Conservation (phyloP, 2,329 filamentous ascomycete genomes). For the Apiospora koreana region DNA sequence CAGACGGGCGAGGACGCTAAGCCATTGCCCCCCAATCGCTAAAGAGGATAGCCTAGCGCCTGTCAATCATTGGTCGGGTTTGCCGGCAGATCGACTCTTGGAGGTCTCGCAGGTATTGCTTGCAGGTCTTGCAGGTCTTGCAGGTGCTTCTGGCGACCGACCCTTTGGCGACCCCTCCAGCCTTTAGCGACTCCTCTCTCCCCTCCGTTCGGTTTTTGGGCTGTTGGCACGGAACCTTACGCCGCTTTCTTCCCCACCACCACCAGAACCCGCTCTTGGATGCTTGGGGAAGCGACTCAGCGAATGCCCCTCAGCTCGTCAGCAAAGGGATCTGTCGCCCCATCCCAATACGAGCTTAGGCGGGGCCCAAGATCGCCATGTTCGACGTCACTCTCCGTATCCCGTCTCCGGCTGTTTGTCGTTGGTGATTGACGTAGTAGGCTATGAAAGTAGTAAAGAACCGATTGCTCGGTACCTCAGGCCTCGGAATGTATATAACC, state of each 20-base stretch:
- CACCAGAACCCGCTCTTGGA: neutral
- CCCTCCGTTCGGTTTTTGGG: neutral
- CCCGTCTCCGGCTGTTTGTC: neutral
- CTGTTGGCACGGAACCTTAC: neutral
- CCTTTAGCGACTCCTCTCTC: neutral
- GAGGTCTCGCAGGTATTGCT: neutral
- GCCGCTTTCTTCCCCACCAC: neutral
- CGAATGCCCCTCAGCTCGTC: neutral
- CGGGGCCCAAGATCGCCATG: neutral
- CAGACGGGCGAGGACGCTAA: neutral
- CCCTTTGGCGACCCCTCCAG: neutral
- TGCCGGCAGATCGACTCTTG: neutral
- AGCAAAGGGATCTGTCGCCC: neutral
- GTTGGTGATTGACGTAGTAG: neutral
- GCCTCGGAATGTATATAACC: neutral
- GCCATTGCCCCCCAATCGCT: neutral
- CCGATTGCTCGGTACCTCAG: no score
- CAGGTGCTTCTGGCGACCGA: no score
- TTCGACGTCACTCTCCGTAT: slow-evolving; percentile 1
- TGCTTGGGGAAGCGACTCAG: neutral
- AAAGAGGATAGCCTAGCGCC: neutral
- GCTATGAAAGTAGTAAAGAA: no score
- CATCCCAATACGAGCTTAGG: neutral
- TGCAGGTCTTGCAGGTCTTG: neutral
- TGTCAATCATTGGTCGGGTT: neutral